phyloP scores from a whole-genome alignment of 2,329 filamentous ascomycete species.

The Trichoderma sp. region DNA sequence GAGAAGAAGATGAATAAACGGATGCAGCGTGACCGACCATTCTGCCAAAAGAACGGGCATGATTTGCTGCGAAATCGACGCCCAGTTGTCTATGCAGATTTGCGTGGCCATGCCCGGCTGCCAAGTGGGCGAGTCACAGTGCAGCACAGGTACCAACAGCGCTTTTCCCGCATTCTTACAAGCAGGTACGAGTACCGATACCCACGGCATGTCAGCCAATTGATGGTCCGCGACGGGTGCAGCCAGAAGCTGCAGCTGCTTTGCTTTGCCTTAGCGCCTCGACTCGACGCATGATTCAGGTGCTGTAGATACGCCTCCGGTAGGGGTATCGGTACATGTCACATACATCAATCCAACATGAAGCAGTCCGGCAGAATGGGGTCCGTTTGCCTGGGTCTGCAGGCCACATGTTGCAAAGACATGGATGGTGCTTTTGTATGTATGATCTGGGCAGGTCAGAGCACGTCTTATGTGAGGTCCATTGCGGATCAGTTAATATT shows the following conservation, averaged over 20 bases:
- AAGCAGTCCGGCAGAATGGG: background rate
- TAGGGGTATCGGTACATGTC: background rate
- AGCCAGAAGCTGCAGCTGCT: conserved; percentile 3
- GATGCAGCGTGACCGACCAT: background rate
- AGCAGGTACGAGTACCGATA: background rate
- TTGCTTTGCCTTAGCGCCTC: background rate
- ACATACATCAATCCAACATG: background rate
- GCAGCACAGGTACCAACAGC: background rate
- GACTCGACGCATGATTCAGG: background rate
- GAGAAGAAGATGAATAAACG: background rate
- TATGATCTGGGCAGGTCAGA: background rate
- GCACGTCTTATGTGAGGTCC: background rate
- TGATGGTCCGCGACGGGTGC: background rate
- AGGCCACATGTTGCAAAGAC: background rate
- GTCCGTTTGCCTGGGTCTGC: background rate
- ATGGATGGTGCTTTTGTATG: background rate
- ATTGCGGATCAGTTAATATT: background rate
- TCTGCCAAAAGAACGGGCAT: background rate
- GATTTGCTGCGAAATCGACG: background rate
- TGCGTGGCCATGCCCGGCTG: background rate
- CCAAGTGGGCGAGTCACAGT: conserved; percentile 1
- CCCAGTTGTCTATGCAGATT: background rate
- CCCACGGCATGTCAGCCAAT: background rate
- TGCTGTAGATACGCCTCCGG: background rate
- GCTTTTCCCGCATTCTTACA: background rate